A percentile compares a stretch with the other conserved stretches of the same genome.
Conservation (phyloP, 192 early-diverging fungal genomes). For the Coemansia sp. region DNA sequence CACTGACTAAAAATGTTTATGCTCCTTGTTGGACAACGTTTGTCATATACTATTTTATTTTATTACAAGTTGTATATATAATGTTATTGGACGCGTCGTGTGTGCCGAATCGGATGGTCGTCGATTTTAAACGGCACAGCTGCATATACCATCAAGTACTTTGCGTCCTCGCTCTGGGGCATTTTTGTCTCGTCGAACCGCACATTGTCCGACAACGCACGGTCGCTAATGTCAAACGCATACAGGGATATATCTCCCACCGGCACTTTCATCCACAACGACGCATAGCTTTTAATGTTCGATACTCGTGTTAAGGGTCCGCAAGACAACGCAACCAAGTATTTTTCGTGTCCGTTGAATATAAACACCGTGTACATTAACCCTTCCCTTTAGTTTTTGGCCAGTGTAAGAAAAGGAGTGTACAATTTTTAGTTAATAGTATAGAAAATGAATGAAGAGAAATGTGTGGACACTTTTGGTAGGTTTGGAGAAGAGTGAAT, state of each 20-base stretch:
- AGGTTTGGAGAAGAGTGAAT: too few species aligned
- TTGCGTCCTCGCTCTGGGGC: neutral
- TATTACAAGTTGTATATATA: too few species aligned
- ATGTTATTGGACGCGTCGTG: neutral
- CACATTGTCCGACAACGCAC: neutral
- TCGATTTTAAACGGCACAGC: neutral
- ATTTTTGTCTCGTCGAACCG: neutral
- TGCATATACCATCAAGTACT: neutral
- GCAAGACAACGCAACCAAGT: neutral
- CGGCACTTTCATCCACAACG: slow-evolving; percentile 1
- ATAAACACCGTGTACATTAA: neutral
- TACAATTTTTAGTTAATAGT: neutral
- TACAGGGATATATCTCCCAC: neutral
- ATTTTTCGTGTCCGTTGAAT: neutral
- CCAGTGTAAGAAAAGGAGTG: neutral
- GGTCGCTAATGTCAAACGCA: neutral
- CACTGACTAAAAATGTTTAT: too few species aligned
- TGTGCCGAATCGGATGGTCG: slow-evolving; percentile 5
- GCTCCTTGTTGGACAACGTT: too few species aligned
- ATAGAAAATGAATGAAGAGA: neutral
- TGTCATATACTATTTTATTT: too few species aligned
- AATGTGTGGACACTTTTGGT: neutral
- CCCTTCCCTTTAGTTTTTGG: neutral
- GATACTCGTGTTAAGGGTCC: neutral
- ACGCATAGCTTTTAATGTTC: neutral